Base-by-base conservation (phyloP, 2,329 filamentous ascomycete genomes). In the Apiospora saccharicola region DNA sequence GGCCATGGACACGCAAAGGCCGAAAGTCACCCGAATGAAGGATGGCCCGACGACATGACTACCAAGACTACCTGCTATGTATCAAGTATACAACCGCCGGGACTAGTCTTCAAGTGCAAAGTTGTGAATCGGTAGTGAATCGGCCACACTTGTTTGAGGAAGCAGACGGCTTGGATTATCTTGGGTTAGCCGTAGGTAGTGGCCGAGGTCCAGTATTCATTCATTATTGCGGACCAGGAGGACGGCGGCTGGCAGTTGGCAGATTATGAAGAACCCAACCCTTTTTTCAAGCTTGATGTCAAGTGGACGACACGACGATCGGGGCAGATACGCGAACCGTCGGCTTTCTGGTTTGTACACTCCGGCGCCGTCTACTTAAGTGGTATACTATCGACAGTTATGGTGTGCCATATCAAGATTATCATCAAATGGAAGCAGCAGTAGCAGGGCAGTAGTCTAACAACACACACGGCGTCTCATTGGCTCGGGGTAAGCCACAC, bases 301-400 rank as follows among this genome's bases (percentile, higher is more conserved):
- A 61, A 61, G 53, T 34, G 26, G 53, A 7, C 53, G 26, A 61
- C 26, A 24, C 34, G 26, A 34, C 53, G 53, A 61, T 61, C 53
- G 53, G 53, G 16, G 26, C 22, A 64, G 57, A 64, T 64, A 41
- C 57, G 57, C 57, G 57, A 64, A 64, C 57, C 57, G 57, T 64
- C 57, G 57, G 57, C 57, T n/a, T 64, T 64, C 57, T 64, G 57
- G 34, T 10, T 64, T 64, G 53, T 22, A 34, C 34, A n/a, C 57
- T 64, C 57, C 57, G 57, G 57, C 57, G 57, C 57, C 57, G 34
- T 64, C 57, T 64, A n/a, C 57, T 64, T 64, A 64, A 37, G 57
- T n/a, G 16, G 34, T 64, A 64, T 64, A 64, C 57, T 64, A 64
- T 64, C 57, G 57, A 64, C 57, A 64, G 34, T 64, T 64, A 3